Percentiles rank a stretch among this genome's conserved stretches.
These are phyloP conservation scores for Hamamelis virginiana DNA, from an alignment of 164 flowering plant genomes.

Conservation along the genomic window DNA sequence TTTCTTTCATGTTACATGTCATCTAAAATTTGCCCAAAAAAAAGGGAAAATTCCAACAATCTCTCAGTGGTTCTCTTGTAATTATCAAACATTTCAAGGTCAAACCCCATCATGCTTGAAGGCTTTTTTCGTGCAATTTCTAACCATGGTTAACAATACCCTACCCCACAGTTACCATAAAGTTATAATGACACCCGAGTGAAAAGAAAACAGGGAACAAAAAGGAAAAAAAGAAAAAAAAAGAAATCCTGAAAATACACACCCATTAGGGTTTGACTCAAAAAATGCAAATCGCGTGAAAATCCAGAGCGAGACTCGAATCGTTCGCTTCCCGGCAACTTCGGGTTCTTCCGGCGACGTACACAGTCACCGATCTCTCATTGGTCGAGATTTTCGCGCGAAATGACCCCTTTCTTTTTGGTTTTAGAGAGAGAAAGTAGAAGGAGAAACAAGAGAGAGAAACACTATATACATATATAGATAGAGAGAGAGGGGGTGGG, in stretches of 20 bases:
- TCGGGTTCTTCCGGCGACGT: slow-evolving; percentile 11
- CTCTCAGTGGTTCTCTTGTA: background rate
- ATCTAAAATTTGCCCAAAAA: no score
- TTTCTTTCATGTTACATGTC: no score
- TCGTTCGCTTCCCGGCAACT: slow-evolving; percentile 20
- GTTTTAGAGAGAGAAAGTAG: slow-evolving; percentile 7
- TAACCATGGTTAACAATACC: background rate
- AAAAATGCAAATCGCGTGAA: slow-evolving; percentile 20
- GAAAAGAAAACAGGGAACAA: background rate
- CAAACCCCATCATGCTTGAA: background rate
- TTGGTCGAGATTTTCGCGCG: slow-evolving; percentile 9
- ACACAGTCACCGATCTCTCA: slow-evolving; percentile 13
- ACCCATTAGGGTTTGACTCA: slow-evolving; percentile 30
- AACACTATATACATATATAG: background rate
- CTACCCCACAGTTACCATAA: background rate
- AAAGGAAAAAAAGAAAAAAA: background rate
- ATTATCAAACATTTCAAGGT: background rate
- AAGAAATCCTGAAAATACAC: background rate
- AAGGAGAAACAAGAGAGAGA: slow-evolving; percentile 14
- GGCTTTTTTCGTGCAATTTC: background rate
- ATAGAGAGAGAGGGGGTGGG: slow-evolving; percentile 12
- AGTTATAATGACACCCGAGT: background rate
- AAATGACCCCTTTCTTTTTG: slow-evolving; percentile 16
- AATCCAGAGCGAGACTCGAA: slow-evolving; percentile 15
- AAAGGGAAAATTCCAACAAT: no score